Percentiles rank a stretch among this genome's conserved stretches.
Evolutionary conservation across 805 yeast species (phyloP).

Genomic region (Kodamaea nitidulidarum): DNA sequence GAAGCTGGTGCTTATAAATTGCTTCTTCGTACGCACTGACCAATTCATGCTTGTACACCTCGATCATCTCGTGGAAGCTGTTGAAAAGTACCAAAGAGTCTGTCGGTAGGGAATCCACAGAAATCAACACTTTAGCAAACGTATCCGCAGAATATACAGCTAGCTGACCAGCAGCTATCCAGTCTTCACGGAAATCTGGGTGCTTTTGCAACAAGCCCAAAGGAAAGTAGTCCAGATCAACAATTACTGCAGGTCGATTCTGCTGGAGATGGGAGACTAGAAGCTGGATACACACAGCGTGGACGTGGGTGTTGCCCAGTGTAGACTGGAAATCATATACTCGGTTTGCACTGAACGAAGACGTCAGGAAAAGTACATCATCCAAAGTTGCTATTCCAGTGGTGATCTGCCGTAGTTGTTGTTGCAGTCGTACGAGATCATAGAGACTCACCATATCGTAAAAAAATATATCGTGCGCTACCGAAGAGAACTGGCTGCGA

Average conservation of each 20-base stretch:
- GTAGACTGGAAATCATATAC: slow-evolving; percentile 36
- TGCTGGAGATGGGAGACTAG: slow-evolving; percentile 26
- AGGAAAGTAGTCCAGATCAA: slow-evolving; percentile 32
- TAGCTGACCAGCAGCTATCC: slow-evolving; percentile 17
- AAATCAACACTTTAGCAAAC: slow-evolving; percentile 25
- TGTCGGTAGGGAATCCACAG: slow-evolving; percentile 8
- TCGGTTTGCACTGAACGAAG: slow-evolving; percentile 15
- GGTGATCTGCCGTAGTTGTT: slow-evolving; percentile 22
- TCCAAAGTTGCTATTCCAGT: slow-evolving; percentile 30
- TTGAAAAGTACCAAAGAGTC: slow-evolving; percentile 22
- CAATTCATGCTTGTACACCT: slow-evolving; percentile 31
- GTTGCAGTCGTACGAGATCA: slow-evolving; percentile 25
- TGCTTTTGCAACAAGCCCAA: slow-evolving; percentile 19
- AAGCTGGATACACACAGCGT: slow-evolving; percentile 20
- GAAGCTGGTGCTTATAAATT: slow-evolving; percentile 28
- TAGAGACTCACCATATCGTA: slow-evolving; percentile 29
- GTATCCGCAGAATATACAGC: slow-evolving; percentile 19
- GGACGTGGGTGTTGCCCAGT: slow-evolving; percentile 26
- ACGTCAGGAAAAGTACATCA: slow-evolving; percentile 15
- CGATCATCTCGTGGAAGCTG: slow-evolving; percentile 34
- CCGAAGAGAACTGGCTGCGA: background rate
- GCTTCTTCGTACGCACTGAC: slow-evolving; percentile 31
- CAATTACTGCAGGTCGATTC: slow-evolving; percentile 20
- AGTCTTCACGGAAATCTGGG: slow-evolving; percentile 17
- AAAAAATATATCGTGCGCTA: background rate